Evolutionary conservation across 352 stramenopile genomes (phyloP).

Genomic region (Phytopythium boreale): DNA sequence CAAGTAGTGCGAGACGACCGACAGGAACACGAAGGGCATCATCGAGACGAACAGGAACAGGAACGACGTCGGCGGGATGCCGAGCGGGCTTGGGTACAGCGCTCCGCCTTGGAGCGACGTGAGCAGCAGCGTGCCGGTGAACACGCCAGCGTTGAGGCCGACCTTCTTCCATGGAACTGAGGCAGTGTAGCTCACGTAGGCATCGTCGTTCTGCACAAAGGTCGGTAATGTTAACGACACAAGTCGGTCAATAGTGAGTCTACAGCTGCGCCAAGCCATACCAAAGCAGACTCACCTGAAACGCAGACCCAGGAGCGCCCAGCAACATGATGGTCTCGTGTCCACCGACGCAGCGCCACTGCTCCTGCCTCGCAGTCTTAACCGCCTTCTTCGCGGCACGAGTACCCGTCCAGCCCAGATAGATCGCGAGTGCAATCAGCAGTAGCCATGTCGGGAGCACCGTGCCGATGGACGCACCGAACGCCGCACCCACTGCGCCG

Average conservation of each 20-base stretch:
- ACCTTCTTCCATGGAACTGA: conserved; percentile 61
- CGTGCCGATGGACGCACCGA: conserved; percentile 88
- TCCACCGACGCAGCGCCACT: conserved; percentile 29
- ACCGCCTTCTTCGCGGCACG: conserved; percentile 74
- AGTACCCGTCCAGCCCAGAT: conserved; percentile 78
- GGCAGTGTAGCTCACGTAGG: conserved; percentile 17
- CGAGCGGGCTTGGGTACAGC: conserved; percentile 80
- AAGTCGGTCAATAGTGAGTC: neutral
- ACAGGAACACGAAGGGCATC: conserved; percentile 57
- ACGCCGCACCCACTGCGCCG: conserved; percentile 24
- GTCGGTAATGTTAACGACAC: neutral
- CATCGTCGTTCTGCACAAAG: conserved; percentile 4
- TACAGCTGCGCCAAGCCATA: neutral
- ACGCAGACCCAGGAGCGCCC: conserved; percentile 23
- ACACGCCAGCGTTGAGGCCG: conserved; percentile 66
- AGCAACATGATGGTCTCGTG: conserved; percentile 26
- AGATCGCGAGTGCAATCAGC: conserved; percentile 71
- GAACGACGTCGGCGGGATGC: conserved; percentile 83
- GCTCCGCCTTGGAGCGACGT: conserved; percentile 89
- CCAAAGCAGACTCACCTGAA: conserved; percentile 15
- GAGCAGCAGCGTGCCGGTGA: conserved; percentile 77
- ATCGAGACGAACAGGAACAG: conserved; percentile 74
- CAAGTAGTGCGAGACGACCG: conserved; percentile 67
- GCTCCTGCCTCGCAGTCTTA: conserved; percentile 81
- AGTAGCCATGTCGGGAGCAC: conserved; percentile 82